Conservation (phyloP, 1,284 basidiomycete genomes). For the Austroboletus niveus region DNA sequence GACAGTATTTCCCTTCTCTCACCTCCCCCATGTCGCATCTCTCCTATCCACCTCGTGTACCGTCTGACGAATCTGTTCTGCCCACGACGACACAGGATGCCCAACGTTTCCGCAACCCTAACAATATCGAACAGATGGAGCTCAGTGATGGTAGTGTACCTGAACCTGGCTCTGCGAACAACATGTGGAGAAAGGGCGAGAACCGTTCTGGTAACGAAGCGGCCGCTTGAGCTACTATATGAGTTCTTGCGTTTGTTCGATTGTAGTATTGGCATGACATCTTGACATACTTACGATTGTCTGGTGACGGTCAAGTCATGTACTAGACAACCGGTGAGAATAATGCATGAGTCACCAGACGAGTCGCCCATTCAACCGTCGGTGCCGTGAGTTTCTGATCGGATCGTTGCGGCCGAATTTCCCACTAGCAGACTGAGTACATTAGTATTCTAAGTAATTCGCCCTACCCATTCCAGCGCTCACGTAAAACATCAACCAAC, state of each 20-base stretch:
- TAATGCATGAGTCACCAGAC: too few relatives aligned
- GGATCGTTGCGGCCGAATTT: background rate
- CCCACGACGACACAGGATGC: slow-evolving; percentile 31
- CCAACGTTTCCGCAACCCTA: slow-evolving; percentile 10
- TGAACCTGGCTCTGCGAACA: slow-evolving; percentile 35
- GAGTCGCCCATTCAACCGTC: too few relatives aligned
- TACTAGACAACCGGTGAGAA: too few relatives aligned
- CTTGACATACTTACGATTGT: too few relatives aligned
- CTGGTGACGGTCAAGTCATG: too few relatives aligned
- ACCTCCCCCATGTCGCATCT: slow-evolving; percentile 60
- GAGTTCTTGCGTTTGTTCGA: background rate
- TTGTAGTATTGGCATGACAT: too few relatives aligned
- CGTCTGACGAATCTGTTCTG: slow-evolving; percentile 41
- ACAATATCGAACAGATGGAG: slow-evolving; percentile 22
- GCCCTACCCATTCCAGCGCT: background rate
- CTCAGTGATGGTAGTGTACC: slow-evolving; percentile 22
- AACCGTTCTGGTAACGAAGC: slow-evolving; percentile 9
- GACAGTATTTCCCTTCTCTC: slow-evolving; percentile 76
- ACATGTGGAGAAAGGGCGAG: slow-evolving; percentile 37
- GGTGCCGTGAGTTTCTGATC: too few relatives aligned
- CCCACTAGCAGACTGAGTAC: background rate
- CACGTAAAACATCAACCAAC: background rate
- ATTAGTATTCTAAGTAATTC: background rate
- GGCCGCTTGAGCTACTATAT: slow-evolving; percentile 8
- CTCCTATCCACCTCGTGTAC: slow-evolving; percentile 73